A percentile compares a stretch with the other conserved stretches of the same genome.
Conservation (phyloP, 1,284 basidiomycete species). For the Cryptococcus hybrid region DNA sequence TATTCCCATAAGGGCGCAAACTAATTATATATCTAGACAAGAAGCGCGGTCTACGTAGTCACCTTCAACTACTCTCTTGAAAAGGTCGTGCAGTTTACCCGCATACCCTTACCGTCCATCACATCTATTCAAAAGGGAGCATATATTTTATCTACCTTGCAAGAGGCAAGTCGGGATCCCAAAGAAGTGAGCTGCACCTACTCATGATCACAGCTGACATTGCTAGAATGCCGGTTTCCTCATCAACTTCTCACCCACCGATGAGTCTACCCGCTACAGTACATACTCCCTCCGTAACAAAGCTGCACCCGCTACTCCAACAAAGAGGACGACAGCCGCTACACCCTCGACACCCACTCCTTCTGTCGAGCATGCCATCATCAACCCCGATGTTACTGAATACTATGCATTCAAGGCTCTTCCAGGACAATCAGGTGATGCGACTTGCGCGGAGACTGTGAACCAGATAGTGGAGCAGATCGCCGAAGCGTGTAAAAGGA, state of each 20-base stretch:
- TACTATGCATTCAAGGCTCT: conserved; percentile 55
- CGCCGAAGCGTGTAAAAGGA: conserved; percentile 63
- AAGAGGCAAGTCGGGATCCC: conserved; percentile 82
- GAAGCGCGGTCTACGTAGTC: conserved; percentile 64
- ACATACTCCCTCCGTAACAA: conserved; percentile 79
- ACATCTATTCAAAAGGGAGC: conserved; percentile 79
- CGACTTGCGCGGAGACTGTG: conserved; percentile 73
- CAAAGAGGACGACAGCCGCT: not conserved
- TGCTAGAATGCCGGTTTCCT: conserved; percentile 72
- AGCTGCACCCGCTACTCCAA: conserved; percentile 3
- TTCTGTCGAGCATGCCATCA: conserved; percentile 15
- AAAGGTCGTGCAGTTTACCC: conserved; percentile 84
- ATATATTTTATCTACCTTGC: conserved; percentile 85
- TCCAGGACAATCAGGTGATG: conserved; percentile 56
- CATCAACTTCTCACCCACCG: conserved; percentile 67
- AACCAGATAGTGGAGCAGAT: conserved; percentile 71
- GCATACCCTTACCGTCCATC: conserved; percentile 81
- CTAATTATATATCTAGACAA: conserved; percentile 53
- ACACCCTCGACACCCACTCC: conserved; percentile 12
- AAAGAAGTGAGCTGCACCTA: conserved; percentile 52
- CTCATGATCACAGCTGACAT: conserved; percentile 8
- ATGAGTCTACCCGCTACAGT: conserved; percentile 66
- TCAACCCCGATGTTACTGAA: conserved; percentile 26
- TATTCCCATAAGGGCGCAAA: conserved; percentile 3
- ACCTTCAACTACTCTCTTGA: conserved; percentile 87